Evolutionary conservation across 2,329 filamentous ascomycete genomes (phyloP).

Genomic region (Epichloe baconii): DNA sequence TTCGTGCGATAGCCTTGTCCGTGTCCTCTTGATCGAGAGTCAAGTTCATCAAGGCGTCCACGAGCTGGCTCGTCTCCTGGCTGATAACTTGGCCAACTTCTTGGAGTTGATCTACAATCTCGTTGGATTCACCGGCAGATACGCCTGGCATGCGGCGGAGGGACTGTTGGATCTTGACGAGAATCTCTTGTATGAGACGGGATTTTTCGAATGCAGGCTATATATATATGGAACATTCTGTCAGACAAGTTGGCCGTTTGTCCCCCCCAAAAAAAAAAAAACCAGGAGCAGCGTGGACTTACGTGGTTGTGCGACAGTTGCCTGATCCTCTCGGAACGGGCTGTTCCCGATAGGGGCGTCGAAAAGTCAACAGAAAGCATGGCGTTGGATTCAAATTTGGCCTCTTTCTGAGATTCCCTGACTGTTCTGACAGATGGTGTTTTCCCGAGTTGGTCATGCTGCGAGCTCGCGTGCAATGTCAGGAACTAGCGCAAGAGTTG

Average conservation of each 20-base stretch:
- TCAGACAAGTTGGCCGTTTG: background rate
- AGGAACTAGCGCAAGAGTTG: background rate
- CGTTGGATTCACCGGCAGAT: constrained; percentile 20
- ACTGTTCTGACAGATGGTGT: background rate
- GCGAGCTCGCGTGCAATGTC: background rate
- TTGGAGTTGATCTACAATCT: constrained; percentile 22
- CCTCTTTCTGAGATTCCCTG: background rate
- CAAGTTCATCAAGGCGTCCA: constrained; percentile 24
- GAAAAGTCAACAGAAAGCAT: constrained; percentile 28
- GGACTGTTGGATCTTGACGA: constrained; percentile 24
- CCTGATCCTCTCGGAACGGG: constrained; percentile 23
- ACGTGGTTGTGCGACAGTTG: constrained; percentile 27
- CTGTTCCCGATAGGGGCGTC: constrained; percentile 24
- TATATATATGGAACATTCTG: background rate
- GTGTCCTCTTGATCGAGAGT: constrained; percentile 25
- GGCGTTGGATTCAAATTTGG: background rate
- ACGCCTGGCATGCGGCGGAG: constrained; percentile 28
- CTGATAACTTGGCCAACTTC: constrained; percentile 25
- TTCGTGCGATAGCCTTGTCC: constrained; percentile 23
- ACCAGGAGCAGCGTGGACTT: constrained; percentile 8
- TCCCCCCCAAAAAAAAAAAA: background rate
- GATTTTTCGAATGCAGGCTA: constrained; percentile 23
- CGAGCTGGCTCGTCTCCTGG: constrained; percentile 25
- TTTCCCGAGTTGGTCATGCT: background rate
- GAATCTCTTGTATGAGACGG: constrained; percentile 21